Conservation (phyloP, 352 stramenopile species). For the Globisporangium nunn region DNA sequence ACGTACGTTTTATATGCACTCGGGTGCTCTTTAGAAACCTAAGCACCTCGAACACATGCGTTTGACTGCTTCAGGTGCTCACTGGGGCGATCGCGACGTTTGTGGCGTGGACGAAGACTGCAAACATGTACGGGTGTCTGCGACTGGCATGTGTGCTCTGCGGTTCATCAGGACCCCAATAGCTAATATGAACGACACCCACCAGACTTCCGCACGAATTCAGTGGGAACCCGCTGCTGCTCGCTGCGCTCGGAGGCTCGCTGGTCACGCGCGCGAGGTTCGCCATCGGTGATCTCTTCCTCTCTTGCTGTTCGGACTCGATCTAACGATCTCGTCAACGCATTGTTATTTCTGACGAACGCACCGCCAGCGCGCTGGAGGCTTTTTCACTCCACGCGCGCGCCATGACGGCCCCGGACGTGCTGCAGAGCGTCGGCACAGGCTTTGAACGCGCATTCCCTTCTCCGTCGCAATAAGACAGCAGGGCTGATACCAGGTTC, state of each 20-base stretch:
- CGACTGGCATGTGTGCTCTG: no score
- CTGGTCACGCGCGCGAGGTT: slow-evolving; percentile 74
- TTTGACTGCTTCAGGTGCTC: slow-evolving; percentile 40
- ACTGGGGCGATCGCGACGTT: slow-evolving; percentile 80
- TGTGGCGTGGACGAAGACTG: slow-evolving; percentile 52
- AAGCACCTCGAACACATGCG: neutral
- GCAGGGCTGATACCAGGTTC: no score
- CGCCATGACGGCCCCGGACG: slow-evolving; percentile 81
- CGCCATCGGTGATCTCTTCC: neutral
- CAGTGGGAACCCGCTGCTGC: slow-evolving; percentile 41
- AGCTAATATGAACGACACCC: no score
- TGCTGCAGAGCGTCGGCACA: slow-evolving; percentile 61
- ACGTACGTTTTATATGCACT: slow-evolving; percentile 43
- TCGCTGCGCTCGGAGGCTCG: slow-evolving; percentile 73
- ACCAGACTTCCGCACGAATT: slow-evolving; percentile 15
- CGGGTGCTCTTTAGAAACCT: neutral
- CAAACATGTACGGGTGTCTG: slow-evolving; percentile 21
- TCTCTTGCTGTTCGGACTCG: no score
- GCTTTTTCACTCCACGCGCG: slow-evolving; percentile 68
- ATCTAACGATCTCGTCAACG: neutral
- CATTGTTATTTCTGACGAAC: neutral
- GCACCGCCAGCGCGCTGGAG: slow-evolving; percentile 25
- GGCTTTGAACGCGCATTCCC: slow-evolving; percentile 45
- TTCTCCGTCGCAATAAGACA: neutral
- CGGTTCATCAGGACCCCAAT: no score